Conservation (phyloP, 345 rosid genomes). For the Euphorbia pulcherrima region DNA sequence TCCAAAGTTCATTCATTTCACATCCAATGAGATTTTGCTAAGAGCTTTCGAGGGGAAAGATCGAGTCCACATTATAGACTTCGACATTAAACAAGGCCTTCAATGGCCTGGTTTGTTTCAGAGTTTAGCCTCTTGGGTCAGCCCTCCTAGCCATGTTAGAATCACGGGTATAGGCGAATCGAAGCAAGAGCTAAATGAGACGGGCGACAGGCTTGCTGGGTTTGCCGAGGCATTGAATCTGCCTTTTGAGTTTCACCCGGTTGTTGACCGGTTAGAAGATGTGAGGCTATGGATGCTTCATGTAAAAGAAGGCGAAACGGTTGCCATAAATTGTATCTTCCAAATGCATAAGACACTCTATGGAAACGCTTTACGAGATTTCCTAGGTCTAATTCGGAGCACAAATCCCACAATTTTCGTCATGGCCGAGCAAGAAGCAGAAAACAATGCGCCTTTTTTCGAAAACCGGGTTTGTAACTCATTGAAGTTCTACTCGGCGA, state of each 20-base stretch:
- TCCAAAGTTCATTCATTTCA: slow-evolving; percentile 85
- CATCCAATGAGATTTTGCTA: slow-evolving; percentile 80
- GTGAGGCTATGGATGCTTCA: slow-evolving; percentile 99
- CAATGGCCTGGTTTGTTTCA: slow-evolving; percentile 98
- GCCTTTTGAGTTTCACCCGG: slow-evolving; percentile 91
- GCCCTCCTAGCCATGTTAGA: slow-evolving; percentile 82
- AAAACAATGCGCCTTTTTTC: slow-evolving; percentile 43
- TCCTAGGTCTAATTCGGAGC: slow-evolving; percentile 77
- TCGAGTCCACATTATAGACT: slow-evolving; percentile 85
- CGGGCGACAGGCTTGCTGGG: slow-evolving; percentile 78
- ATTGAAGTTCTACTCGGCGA: slow-evolving; percentile 65
- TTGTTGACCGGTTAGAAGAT: slow-evolving; percentile 90
- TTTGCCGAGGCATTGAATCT: slow-evolving; percentile 80
- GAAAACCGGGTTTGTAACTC: slow-evolving; percentile 72
- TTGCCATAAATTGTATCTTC: slow-evolving; percentile 73
- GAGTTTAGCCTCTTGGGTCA: slow-evolving; percentile 72
- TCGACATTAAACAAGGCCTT: slow-evolving; percentile 94
- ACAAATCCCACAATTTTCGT: slow-evolving; percentile 62
- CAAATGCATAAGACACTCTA: slow-evolving; percentile 89
- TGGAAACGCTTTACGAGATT: slow-evolving; percentile 69
- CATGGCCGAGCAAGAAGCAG: slow-evolving; percentile 84
- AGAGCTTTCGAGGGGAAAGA: slow-evolving; percentile 93
- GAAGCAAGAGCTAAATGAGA: slow-evolving; percentile 80
- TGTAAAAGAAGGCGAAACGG: slow-evolving; percentile 80
- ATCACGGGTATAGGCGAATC: slow-evolving; percentile 94